Base-by-base conservation (phyloP, 495 filamentous ascomycete species). In the Podospora australis region DNA sequence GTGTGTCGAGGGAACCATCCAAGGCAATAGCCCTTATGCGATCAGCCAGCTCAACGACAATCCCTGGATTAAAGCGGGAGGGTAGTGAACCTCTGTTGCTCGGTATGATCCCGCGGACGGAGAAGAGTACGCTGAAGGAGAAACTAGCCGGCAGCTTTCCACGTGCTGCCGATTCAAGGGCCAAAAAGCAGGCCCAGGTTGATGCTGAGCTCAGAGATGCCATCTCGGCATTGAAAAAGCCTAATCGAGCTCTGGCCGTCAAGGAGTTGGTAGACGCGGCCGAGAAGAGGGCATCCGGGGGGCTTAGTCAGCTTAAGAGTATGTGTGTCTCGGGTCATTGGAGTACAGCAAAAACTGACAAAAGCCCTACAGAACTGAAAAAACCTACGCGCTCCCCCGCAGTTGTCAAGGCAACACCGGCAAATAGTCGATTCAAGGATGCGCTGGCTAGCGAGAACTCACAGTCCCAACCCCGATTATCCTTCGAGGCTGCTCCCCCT, bases 201-300 rank as follows among this genome's bases (percentile, higher is more conserved):
- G 83, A 94, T 49, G 82, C 83, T 48, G 87, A 96, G 59, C 71
- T 96, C 21, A 80, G 85, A 56, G 81, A 85, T 26, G 92, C 91
- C 10, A 96, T 97, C 49, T 70, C 78, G 9, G 74, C 86, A 1
- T 70, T 97, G 22, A 87, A 89, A 56, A 95, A 84, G 63, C 92
- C 92, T 4, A 95, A 96, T 58, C 77, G 92, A 46, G 76, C 83
- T 5, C 70, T 91, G 34, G 88, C 86, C 10, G 82, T 81, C 10
- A 81, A 82, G 54, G 82, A 83, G 41, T 71, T 88, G 30, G 84
- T 78, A 6, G 81, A 91, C 3, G 81, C 79, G 44, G 79, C 79
- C 8, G 83, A 86, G 51, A 81, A 78, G 57, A 75, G 86, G 28
- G 48, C 69, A 44, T 59, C 59, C 32, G 58, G 63, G 29, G 58